Evolutionary conservation across 495 filamentous ascomycete species (phyloP), one percentile per base, ranked within the genome.

Genomic region (Aspergillus incahuasiensis): DNA sequence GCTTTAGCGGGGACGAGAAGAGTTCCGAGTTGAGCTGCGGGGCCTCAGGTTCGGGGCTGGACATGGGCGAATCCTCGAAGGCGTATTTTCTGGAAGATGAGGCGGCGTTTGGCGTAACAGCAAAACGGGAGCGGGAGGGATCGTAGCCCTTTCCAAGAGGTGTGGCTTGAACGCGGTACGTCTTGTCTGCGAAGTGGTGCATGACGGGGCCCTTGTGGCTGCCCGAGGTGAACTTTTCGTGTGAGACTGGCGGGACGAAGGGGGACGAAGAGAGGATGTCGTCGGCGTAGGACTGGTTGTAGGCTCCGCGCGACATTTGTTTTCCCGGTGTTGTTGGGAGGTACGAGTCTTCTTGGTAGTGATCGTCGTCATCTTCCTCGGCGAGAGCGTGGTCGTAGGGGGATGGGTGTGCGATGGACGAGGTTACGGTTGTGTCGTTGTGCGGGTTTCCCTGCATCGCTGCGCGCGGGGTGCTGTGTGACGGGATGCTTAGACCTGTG

Each of bases 161-260:
- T 8, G 94, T 98, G 12, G 94, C 91, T 73, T 91, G 88, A 1
- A 98, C 73, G 25, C 95, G 88, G 70, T 95, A 98, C 41, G 87
- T 97, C 67, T 94, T 96, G 73, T 97, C 90, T 7, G 90, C 82
- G 34, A 97, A 77, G 55, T 87, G 87, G 67, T 98, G 94, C 11
- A 98, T 76, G 6, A 98, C 78, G 1, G 86, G 83, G 66, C 96
- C 90, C 59, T 34, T 53, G 51, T 54, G 45, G 19, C 64, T 70
- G 63, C 63, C 59, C 60, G 59, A 66, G 6, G 12, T 42, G 57
- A 63, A 65, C 11, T 58, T 67, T n/a, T 65, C 60, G 59, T 75
- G 59, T 28, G 71, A 72, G 49, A 73, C 65, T 15, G 69, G 82
- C 0, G 77, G 80, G 7, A 82, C 65, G 58, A 79, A 78, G 3